A percentile compares a stretch with the other conserved stretches of the same genome.
phyloP scores from a whole-genome alignment of 2,329 filamentous ascomycete species.

The Claviceps fusiformis region DNA sequence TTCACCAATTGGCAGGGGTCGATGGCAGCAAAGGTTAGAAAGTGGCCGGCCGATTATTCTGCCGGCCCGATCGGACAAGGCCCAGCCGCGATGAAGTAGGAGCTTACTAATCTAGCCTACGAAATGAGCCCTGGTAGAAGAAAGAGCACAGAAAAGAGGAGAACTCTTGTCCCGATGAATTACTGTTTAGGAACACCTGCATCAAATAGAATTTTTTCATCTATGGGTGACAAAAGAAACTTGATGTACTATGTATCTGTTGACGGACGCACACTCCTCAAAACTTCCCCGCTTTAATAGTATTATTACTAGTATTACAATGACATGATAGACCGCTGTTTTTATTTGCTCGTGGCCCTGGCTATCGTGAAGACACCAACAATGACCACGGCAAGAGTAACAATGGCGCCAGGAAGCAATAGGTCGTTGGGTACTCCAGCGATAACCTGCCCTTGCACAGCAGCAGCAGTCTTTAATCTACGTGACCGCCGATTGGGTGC shows the following conservation, averaged over 20 bases:
- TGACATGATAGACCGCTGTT: slow-evolving; percentile 6
- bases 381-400: slow-evolving; percentile 89
- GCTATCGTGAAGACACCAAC: slow-evolving; percentile 84
- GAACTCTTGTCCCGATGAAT: too few species aligned
- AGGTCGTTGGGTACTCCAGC: slow-evolving; percentile 88
- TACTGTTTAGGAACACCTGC: neutral
- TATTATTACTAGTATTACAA: slow-evolving; percentile 17
- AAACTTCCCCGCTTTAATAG: slow-evolving; percentile 24
- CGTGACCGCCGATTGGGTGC: slow-evolving; percentile 32
- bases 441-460: slow-evolving; percentile 63
- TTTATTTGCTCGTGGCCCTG: slow-evolving; percentile 45
- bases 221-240: slow-evolving; percentile 8
- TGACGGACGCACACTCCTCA: slow-evolving; percentile 15
- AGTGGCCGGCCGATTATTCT: slow-evolving; percentile 6
- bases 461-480: slow-evolving; percentile 22
- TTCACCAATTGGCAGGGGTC: neutral
- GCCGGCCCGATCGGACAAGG: slow-evolving; percentile 3
- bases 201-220: neutral
- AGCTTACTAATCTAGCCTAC: too few species aligned
- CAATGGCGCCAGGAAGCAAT: slow-evolving; percentile 83
- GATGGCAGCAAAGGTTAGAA: neutral
- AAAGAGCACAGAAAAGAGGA: too few species aligned
- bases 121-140: too few species aligned
- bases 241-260: slow-evolving; percentile 14
- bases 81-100: too few species aligned